Conservation (phyloP, 345 rosid genomes). For the Hibiscus syriacus region DNA sequence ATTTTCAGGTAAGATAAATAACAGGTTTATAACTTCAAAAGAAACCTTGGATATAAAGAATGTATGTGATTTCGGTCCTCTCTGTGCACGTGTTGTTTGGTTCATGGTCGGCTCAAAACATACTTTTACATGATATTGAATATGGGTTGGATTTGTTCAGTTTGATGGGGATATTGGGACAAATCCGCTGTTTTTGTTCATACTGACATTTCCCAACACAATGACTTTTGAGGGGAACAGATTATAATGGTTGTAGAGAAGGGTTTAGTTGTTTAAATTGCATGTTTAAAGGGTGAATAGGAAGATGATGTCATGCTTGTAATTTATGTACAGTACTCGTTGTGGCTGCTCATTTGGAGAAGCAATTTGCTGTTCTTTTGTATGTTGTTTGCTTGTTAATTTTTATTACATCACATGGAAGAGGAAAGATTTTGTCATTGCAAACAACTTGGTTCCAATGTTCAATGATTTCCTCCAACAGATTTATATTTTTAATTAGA, state of each 20-base stretch:
- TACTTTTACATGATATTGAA: no score
- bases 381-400: not conserved
- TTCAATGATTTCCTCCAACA: not conserved
- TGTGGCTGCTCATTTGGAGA: not conserved
- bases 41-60: not conserved
- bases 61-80: not conserved
- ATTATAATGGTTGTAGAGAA: constrained; percentile 32
- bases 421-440: not conserved
- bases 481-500: no score
- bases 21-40: constrained; percentile 4
- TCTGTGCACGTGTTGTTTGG: constrained; percentile 6
- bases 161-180: not conserved
- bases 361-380: constrained; percentile 8
- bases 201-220: constrained; percentile 16
- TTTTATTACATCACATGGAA: not conserved
- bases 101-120: constrained; percentile 16
- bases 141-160: constrained; percentile 11
- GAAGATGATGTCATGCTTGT: constrained; percentile 19
- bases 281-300: constrained; percentile 27
- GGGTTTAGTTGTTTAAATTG: constrained; percentile 7
- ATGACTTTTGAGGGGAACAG: constrained; percentile 6
- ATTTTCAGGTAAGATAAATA: constrained; percentile 6
- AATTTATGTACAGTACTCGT: constrained; percentile 31
- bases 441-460: not conserved
- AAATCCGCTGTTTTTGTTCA: constrained; percentile 9